Conservation (phyloP, 257 asterid species). For the Primulina tabacum region DNA sequence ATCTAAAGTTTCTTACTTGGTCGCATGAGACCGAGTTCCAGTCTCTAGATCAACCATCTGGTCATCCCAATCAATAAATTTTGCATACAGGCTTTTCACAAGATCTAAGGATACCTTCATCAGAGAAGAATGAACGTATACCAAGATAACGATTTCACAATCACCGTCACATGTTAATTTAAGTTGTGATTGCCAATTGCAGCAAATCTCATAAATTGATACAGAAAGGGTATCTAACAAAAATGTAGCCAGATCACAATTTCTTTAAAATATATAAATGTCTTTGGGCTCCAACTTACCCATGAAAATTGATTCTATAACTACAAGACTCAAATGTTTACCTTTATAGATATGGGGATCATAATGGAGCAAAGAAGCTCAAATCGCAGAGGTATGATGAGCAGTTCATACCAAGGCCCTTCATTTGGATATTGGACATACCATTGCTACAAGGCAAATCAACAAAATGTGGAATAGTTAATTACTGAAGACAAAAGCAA, state of each 20-base stretch:
- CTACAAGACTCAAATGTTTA: constrained; percentile 25
- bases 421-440: constrained; percentile 86
- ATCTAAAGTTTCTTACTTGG: constrained; percentile 64
- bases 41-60: constrained; percentile 91
- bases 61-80: constrained; percentile 96
- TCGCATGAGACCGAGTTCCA: constrained; percentile 67
- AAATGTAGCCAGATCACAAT: not conserved
- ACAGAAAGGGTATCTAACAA: constrained; percentile 8
- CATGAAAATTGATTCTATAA: constrained; percentile 18
- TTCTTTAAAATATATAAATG: constrained; percentile 2
- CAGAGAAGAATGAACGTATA: constrained; percentile 19
- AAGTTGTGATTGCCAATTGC: constrained; percentile 15
- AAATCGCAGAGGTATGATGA: constrained; percentile 95
- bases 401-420: constrained; percentile 98
- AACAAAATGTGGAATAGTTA: constrained; percentile 26
- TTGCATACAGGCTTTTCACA: constrained; percentile 90
- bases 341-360: constrained; percentile 99
- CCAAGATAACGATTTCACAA: constrained; percentile 17
- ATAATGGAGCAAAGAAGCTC: constrained; percentile 98
- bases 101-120: constrained; percentile 94
- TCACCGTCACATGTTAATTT: constrained; percentile 8
- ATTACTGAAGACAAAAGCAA: constrained; percentile 20
- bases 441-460: constrained; percentile 72
- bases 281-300: not conserved
- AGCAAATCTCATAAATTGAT: constrained; percentile 15